Evolutionary conservation across 768 basidiomycete species (phyloP).

Genomic region (Vishniacozyma victoriae): DNA sequence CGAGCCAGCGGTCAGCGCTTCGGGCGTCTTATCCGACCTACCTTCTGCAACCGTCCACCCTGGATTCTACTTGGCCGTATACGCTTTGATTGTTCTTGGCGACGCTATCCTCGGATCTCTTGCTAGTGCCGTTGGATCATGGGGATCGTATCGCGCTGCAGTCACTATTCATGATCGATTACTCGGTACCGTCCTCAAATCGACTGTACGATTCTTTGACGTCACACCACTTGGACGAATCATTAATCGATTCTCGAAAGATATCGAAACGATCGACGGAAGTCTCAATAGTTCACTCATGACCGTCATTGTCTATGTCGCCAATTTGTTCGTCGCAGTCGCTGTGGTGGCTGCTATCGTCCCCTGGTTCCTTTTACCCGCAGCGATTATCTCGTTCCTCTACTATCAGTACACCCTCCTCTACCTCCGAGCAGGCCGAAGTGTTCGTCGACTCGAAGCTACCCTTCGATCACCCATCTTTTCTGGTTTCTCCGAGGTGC

Average conservation of each 20-base stretch:
- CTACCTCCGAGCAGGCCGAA: slow-evolving; percentile 63
- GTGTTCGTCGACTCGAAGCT: slow-evolving; percentile 83
- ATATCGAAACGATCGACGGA: slow-evolving; percentile 79
- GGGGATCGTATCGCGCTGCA: slow-evolving; percentile 34
- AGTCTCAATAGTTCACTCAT: slow-evolving; percentile 55
- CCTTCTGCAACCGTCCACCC: slow-evolving; percentile 34
- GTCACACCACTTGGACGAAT: slow-evolving; percentile 59
- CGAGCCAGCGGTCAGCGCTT: not conserved
- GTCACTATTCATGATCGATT: slow-evolving; percentile 35
- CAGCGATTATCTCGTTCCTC: slow-evolving; percentile 62
- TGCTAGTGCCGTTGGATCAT: slow-evolving; percentile 20
- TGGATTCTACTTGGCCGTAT: slow-evolving; percentile 30
- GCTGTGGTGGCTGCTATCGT: slow-evolving; percentile 55
- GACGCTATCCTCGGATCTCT: slow-evolving; percentile 23
- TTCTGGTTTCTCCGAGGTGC: slow-evolving; percentile 49
- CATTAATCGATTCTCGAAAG: slow-evolving; percentile 70
- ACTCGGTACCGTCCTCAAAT: slow-evolving; percentile 29
- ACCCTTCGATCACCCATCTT: slow-evolving; percentile 50
- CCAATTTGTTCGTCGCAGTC: slow-evolving; percentile 69
- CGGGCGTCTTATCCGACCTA: slow-evolving; percentile 1
- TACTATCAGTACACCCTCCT: slow-evolving; percentile 63
- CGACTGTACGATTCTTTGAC: slow-evolving; percentile 42
- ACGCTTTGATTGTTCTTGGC: slow-evolving; percentile 28
- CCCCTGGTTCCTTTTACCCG: slow-evolving; percentile 76
- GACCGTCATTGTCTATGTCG: slow-evolving; percentile 70